Base-by-base conservation (phyloP, 768 basidiomycete genomes). In the Amanita brunnescens region DNA sequence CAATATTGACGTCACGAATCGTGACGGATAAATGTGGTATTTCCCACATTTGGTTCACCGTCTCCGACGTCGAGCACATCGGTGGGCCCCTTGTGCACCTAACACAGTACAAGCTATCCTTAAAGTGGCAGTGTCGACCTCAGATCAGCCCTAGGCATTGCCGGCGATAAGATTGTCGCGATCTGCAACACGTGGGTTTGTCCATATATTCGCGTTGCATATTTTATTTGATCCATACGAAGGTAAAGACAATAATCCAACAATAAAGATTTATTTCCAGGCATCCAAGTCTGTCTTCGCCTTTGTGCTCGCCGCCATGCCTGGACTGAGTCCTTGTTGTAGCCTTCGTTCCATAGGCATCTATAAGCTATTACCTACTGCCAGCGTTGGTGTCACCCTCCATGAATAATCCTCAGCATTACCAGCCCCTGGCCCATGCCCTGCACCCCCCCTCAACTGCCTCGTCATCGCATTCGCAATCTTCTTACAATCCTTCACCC, bases 361-460 rank as follows among this genome's bases (percentile, higher is more conserved):
- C 5, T 21, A 12, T 34, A 16, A 12, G 12, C 46, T 35, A 39
- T 35, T 39, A 37, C 26, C 39, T 47, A 39, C 52, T 24, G 9
- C 41, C 41, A 43, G 34, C 54, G 30, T 30, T 33, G 41, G 49
- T 48, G 48, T 52, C 51, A 52, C 42, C 37, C 30, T 46, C 44
- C 34, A 79, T 79, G 77, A 75, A 86, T 67, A 85, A 85, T 64
- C 83, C 84, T 50, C 85, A 87, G 63, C 83, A 84, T 55, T 86
- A 89, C 68, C 85, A 87, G 55, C 83, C 87, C 23, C 75, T 89
- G 58, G 89, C 86, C 50, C 83, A 87, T 71, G 87, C 87, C 38
- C 73, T 89, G 34, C 72, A 85, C 63, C 82, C 81, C 0, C 83
- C 79, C 55, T 69, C 64, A 62, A 66, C 63, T 47, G 61, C 63